Evolutionary conservation across 805 yeast species (phyloP).

Genomic region (Suhomyces emberorum): DNA sequence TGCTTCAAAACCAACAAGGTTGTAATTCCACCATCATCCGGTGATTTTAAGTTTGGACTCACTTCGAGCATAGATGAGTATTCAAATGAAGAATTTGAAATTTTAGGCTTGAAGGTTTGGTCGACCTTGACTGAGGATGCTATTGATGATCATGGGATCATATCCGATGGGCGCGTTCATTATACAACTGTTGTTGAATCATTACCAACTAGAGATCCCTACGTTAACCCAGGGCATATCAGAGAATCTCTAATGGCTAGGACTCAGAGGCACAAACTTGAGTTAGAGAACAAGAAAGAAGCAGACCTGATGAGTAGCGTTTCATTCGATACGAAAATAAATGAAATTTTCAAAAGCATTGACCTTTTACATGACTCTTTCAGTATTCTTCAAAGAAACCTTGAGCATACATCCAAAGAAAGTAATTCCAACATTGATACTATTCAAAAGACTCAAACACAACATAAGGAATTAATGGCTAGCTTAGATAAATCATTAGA

Average conservation of each 20-base stretch:
- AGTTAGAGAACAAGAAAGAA: constrained; percentile 8
- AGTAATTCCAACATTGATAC: constrained; percentile 14
- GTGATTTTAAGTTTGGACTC: constrained; percentile 49
- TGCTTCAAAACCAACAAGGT: constrained; percentile 64
- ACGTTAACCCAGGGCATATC: constrained; percentile 16
- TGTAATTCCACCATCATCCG: constrained; percentile 34
- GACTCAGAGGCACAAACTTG: constrained; percentile 22
- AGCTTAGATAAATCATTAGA: constrained; percentile 17
- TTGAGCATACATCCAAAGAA: constrained; percentile 7
- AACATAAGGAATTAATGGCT: constrained; percentile 17
- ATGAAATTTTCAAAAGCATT: constrained; percentile 9
- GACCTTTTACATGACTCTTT: constrained; percentile 3
- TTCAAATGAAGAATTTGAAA: constrained; percentile 58
- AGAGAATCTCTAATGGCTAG: constrained; percentile 40
- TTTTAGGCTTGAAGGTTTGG: constrained; percentile 57
- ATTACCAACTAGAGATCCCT: constrained; percentile 2
- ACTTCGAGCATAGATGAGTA: constrained; percentile 42
- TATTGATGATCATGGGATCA: constrained; percentile 52
- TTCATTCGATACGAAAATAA: background rate
- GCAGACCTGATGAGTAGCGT: background rate
- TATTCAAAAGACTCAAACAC: constrained; percentile 13
- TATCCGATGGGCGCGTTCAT: constrained; percentile 41
- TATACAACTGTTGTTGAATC: constrained; percentile 16
- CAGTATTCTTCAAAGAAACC: background rate
- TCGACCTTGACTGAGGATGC: constrained; percentile 53